Evolutionary conservation across 495 filamentous ascomycete species (phyloP), one percentile per base, ranked within the genome.

Genomic region (Oidiodendron maius): DNA sequence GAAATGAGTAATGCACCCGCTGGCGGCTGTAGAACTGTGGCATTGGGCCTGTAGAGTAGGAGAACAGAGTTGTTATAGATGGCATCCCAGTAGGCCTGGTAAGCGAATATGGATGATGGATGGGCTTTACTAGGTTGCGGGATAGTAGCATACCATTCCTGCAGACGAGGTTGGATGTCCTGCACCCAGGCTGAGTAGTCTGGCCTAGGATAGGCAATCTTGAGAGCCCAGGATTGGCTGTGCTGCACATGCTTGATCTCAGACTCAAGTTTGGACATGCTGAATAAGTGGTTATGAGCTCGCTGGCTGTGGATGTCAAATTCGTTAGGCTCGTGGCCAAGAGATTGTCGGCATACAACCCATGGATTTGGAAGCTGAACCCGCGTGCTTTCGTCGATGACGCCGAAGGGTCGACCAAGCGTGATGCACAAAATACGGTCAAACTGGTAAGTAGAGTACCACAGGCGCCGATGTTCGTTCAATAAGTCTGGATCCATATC

Each of bases 211-310:
- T 57, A 60, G 8, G 57, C 57, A 18, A 54, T 15, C 40, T 51
- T 60, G 10, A 45, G 32, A 32, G 49, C 47, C 36, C 48, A 45
- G 10, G 52, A 42, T 35, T 54, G 57, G 16, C 52, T 51, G 41
- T 60, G 44, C 3, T 53, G 50, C 16, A 60, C 57, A 26, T 60
- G 54, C 16, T 57, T 60, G 12, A 60, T 60, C 21, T 60, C 57
- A 11, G 57, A 60, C 28, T 60, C 50, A 26, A 60, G 57, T 23
- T 54, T 50, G 12, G 47, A 43, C 13, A 60, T 41, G 35, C 35
- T 39, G 26, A 57, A 35, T n/a, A 57, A 38, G 30, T 60, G 57
- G 22, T 60, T 60, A 26, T 51, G 44, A 40, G 53, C 56, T 24
- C 46, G 54, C 48, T 60, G 54, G 18, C 34, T 35, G 30, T 60